Percentiles rank a stretch among this genome's conserved stretches.
Evolutionary conservation across 2,329 filamentous ascomycete species (phyloP).

Genomic region (Talaromyces funiculosus): DNA sequence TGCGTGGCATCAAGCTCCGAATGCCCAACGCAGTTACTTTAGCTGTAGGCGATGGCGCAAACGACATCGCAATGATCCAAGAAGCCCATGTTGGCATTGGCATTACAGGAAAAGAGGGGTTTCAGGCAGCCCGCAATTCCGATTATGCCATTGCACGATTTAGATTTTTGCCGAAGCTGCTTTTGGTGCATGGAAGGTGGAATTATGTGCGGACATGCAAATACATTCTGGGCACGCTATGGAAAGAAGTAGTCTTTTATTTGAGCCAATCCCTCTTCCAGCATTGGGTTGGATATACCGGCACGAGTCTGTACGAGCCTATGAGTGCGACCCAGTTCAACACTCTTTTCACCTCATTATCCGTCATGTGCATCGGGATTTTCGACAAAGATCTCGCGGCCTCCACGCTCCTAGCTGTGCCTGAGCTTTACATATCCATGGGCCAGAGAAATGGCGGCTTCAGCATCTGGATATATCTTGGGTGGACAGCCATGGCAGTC

Average conservation of each 20-base stretch:
- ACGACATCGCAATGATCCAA: conserved; percentile 84
- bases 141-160: conserved; percentile 81
- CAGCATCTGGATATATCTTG: conserved; percentile 66
- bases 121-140: conserved; percentile 70
- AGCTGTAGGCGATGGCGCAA: conserved; percentile 76
- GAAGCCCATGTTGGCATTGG: conserved; percentile 76
- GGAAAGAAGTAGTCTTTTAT: conserved; percentile 71
- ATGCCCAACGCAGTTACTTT: conserved; percentile 67
- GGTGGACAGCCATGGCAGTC: conserved; percentile 68
- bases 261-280: conserved; percentile 70
- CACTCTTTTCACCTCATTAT: conserved; percentile 76
- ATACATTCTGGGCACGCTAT: conserved; percentile 74
- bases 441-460: conserved; percentile 68
- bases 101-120: conserved; percentile 73
- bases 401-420: conserved; percentile 66
- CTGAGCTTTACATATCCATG: conserved; percentile 67
- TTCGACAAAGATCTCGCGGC: conserved; percentile 69
- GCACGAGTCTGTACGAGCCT: conserved; percentile 71
- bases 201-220: conserved; percentile 67
- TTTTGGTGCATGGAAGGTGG: conserved; percentile 72
- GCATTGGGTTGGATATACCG: conserved; percentile 67
- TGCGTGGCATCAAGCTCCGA: conserved; percentile 63
- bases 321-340: conserved; percentile 81
- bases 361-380: conserved; percentile 70
- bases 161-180: conserved; percentile 65